Conservation (phyloP, 1,284 basidiomycete genomes). For the Boletellus sp. region DNA sequence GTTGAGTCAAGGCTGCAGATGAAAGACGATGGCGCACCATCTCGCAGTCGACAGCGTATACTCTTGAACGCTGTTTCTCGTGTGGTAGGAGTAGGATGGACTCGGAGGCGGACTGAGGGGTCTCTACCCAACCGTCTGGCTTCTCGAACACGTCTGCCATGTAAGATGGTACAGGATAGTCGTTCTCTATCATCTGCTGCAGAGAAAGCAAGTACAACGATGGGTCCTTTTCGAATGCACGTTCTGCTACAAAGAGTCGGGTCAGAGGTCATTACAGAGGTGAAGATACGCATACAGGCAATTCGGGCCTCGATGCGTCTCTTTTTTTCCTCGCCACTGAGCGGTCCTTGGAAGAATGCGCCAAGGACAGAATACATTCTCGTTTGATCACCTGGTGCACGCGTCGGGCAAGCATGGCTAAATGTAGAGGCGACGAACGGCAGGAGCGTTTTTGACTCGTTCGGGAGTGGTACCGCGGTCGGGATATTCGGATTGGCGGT, state of each 20-base stretch:
- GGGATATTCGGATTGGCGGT: conserved; percentile 67
- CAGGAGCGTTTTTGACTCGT: conserved; percentile 40
- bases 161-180: conserved; percentile 82
- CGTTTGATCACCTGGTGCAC: conserved; percentile 81
- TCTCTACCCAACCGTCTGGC: conserved; percentile 70
- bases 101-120: conserved; percentile 48
- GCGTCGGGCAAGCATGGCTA: conserved; percentile 86
- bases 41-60: conserved; percentile 86
- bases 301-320: conserved; percentile 53
- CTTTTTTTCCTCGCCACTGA: conserved; percentile 77
- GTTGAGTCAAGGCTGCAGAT: conserved; percentile 5
- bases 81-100: conserved; percentile 27
- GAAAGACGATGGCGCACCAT: conserved; percentile 58
- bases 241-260: conserved; percentile 46
- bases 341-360: conserved; percentile 74
- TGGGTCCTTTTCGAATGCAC: conserved; percentile 56
- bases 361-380: conserved; percentile 84
- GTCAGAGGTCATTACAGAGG: conserved; percentile 6
- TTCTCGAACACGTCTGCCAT: conserved; percentile 66
- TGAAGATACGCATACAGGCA: conserved; percentile 41
- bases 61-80: conserved; percentile 36
- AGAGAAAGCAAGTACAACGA: conserved; percentile 69
- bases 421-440: conserved; percentile 82
- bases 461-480: conserved; percentile 55
- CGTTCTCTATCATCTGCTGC: conserved; percentile 87